Conservation (phyloP, 345 rosid species). For the Aquilaria sinensis region DNA sequence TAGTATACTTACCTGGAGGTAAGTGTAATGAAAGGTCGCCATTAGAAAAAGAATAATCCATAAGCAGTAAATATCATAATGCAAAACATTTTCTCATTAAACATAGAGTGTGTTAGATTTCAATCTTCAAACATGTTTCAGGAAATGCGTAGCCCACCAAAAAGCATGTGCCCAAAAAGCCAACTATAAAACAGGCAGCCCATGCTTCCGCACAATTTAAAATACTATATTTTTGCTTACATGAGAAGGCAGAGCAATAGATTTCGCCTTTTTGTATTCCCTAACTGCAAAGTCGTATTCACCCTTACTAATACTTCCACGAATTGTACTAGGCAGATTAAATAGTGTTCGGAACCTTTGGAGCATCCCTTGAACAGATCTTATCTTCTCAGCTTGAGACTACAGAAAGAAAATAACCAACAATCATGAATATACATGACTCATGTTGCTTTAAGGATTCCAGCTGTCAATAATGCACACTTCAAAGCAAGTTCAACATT, state of each 20-base stretch:
- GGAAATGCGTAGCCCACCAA: too few relatives aligned
- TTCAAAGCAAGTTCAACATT: conserved; percentile 13
- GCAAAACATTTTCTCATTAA: neutral
- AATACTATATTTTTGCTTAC: conserved; percentile 35
- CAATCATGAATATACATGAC: conserved; percentile 12
- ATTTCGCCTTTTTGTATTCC: conserved; percentile 98
- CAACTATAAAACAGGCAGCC: too few relatives aligned
- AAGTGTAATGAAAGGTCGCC: conserved; percentile 3
- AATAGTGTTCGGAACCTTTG: conserved; percentile 94
- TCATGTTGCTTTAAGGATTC: neutral
- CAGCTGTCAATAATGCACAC: neutral
- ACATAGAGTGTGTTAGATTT: neutral
- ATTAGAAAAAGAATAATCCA: neutral
- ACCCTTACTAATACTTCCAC: conserved; percentile 89
- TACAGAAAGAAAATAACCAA: conserved; percentile 20
- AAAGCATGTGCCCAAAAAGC: too few relatives aligned
- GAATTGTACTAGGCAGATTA: conserved; percentile 94
- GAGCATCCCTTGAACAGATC: conserved; percentile 98
- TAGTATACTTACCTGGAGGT: conserved; percentile 81
- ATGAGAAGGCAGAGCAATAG: conserved; percentile 91
- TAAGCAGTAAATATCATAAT: neutral
- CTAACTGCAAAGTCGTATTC: conserved; percentile 95
- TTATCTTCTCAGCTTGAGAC: conserved; percentile 99
- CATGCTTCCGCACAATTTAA: neutral
- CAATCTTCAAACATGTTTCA: neutral